Base-by-base conservation (phyloP, 2,329 filamentous ascomycete genomes). In the Stenocarpella maydis region DNA sequence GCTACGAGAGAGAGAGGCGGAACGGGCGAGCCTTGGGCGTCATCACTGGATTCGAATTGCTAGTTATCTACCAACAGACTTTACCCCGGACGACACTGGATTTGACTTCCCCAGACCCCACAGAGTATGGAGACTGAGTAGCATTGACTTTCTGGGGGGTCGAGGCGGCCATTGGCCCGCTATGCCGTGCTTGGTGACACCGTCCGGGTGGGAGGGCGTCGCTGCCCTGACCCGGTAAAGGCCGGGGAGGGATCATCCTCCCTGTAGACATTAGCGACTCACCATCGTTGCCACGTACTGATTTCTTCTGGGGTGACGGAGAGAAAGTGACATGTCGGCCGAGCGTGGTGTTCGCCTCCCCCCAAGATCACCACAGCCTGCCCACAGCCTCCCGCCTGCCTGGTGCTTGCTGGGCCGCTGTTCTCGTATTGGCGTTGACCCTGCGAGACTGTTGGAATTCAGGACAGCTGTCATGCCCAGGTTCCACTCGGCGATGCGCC, bases 21-120 rank as follows among this genome's bases (percentile, higher is more conserved):
- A 21, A 49, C 7, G 58, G 58, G 43, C 37, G n/a, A 24, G 58
- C 58, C n/a, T 49, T 43, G 10, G 14, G 58, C 37, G 26, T 63
- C 49, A 63, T 49, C 26, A 49, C 24, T 49, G 43, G n/a, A 47
- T 61, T 49, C 49, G 8, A 49, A 49, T 21, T n/a, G 41, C 12
- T 37, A 2, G 41, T 7, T 37, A 2, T 60, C 45, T 8, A 63
- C 41, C 58, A 49, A 63, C 58, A 47, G 28, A 26, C 43, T 34
- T 31, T 9, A 24, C 28, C 43, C 58, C 28, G 58, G 58, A 9
- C 58, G 43, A 63, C 43, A 17, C 14, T 43, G 28, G 37, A 41
- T 28, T 63, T 37, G 28, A 63, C 58, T 63, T 63, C 58, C 58
- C 58, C 58, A 63, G 41, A 63, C 58, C 58, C 58, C 58, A 63